phyloP scores from a whole-genome alignment of 805 yeast genomes.

The Hanseniaspora taiwanica region DNA sequence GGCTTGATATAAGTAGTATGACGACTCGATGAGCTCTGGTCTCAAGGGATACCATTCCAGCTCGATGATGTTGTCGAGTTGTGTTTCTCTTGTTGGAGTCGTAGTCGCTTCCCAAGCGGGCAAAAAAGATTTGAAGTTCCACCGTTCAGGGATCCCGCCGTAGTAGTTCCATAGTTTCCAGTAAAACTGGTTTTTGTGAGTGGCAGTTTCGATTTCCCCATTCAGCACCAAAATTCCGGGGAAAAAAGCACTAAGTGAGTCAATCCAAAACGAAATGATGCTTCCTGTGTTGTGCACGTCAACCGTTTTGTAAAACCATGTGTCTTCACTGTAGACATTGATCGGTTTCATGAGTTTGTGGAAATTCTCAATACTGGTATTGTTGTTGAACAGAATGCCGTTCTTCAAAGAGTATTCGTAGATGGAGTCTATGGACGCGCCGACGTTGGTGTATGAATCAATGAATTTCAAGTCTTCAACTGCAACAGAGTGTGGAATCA shows the following conservation, averaged over 20 bases:
- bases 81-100: slow-evolving; percentile 7
- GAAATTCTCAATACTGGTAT: slow-evolving; percentile 42
- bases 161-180: slow-evolving; percentile 69
- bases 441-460: slow-evolving; percentile 60
- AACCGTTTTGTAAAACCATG: slow-evolving; percentile 45
- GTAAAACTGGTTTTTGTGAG: slow-evolving; percentile 44
- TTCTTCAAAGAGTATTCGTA: slow-evolving; percentile 80
- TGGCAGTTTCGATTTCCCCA: slow-evolving; percentile 61
- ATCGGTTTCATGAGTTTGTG: slow-evolving; percentile 44
- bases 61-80: slow-evolving; percentile 28
- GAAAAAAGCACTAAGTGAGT: slow-evolving; percentile 77
- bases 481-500: slow-evolving; percentile 69
- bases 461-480: slow-evolving; percentile 42
- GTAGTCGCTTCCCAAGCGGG: too few relatives aligned
- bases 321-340: slow-evolving; percentile 34
- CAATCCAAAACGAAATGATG: slow-evolving; percentile 52
- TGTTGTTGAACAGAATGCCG: slow-evolving; percentile 57
- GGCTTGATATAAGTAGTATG: slow-evolving; percentile 70
- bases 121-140: slow-evolving; percentile 33
- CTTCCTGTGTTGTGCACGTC: slow-evolving; percentile 40
- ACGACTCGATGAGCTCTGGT: slow-evolving; percentile 86
- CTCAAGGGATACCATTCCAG: slow-evolving; percentile 88
- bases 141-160: slow-evolving; percentile 80
- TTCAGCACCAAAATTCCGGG: slow-evolving; percentile 72
- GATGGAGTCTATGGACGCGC: slow-evolving; percentile 86